phyloP scores from a whole-genome alignment of 2,329 filamentous ascomycete species.

The Lecanoromycetidae sp. region DNA sequence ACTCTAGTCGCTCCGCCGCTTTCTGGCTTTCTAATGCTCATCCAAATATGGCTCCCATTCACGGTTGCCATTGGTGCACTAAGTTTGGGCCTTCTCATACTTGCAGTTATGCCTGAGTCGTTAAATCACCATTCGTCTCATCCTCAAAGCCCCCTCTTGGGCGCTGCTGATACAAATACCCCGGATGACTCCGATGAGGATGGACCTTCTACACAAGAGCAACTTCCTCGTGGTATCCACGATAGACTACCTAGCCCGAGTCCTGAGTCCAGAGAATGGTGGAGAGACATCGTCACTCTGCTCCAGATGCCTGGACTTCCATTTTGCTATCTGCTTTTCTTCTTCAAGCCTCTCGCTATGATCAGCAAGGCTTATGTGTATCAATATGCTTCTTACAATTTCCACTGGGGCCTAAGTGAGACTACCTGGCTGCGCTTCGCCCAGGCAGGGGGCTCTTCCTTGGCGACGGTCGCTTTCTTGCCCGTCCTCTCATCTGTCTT shows the following conservation, averaged over 20 bases:
- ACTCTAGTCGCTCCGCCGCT: slow-evolving; percentile 12
- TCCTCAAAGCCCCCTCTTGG: slow-evolving; percentile 6
- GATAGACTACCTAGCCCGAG: slow-evolving; percentile 1
- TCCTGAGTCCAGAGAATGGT: slow-evolving; percentile 5
- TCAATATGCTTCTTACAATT: slow-evolving; percentile 14
- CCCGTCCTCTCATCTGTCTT: slow-evolving; percentile 7
- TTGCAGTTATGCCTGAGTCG: slow-evolving; percentile 13
- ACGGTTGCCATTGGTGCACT: slow-evolving; percentile 9
- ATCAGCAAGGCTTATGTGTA: slow-evolving; percentile 13
- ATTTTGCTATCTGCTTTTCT: slow-evolving; percentile 11
- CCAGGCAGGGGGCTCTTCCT: slow-evolving; percentile 12
- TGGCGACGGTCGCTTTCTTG: slow-evolving; percentile 5
- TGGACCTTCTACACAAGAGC: background rate
- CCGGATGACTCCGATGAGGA: background rate
- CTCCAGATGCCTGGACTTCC: slow-evolving; percentile 8
- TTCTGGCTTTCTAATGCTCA: slow-evolving; percentile 9
- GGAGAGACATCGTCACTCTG: slow-evolving; percentile 10
- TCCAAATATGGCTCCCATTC: slow-evolving; percentile 14
- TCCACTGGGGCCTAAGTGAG: slow-evolving; percentile 7
- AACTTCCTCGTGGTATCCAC: slow-evolving; percentile 3
- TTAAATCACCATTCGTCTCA: slow-evolving; percentile 5
- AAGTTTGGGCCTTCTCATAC: slow-evolving; percentile 1
- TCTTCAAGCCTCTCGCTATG: slow-evolving; percentile 14
- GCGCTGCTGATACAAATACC: background rate
- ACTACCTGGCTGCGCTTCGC: slow-evolving; percentile 15